Conservation (phyloP, 371 early-diverging fungal genomes). For the Mortierella sp. region DNA sequence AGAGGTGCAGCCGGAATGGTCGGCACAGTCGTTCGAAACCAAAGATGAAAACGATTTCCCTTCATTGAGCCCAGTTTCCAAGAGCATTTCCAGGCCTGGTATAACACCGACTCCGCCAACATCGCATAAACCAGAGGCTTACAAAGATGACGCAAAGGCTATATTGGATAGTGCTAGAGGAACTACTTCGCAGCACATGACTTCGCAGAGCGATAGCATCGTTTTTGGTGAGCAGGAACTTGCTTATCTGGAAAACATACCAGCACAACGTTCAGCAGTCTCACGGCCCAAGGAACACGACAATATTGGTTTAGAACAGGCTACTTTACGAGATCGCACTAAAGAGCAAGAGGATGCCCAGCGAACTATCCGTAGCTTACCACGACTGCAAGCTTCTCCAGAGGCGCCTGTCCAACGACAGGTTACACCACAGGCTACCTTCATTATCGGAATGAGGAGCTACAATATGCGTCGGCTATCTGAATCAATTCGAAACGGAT, state of each 20-base stretch:
- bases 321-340: conserved; percentile 12
- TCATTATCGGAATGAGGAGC: conserved; percentile 16
- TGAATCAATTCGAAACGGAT: conserved; percentile 22
- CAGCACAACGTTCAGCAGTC: neutral
- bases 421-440: neutral
- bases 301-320: conserved; percentile 8
- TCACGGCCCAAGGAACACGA: conserved; percentile 11
- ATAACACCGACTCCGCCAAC: conserved; percentile 18
- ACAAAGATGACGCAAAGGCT: neutral
- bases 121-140: neutral
- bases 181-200: neutral
- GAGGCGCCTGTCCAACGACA: neutral
- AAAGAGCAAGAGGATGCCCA: conserved; percentile 11
- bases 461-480: conserved; percentile 34
- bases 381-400: conserved; percentile 19
- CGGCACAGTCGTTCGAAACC: conserved; percentile 17
- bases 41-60: conserved; percentile 32
- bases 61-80: conserved; percentile 7
- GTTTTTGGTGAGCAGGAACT: conserved; percentile 34
- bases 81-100: conserved; percentile 6
- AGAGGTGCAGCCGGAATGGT: conserved; percentile 25
- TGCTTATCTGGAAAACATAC: conserved; percentile 24
- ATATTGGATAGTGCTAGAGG: neutral
- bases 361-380: conserved; percentile 16
- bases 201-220: conserved; percentile 3